phyloP scores from a whole-genome alignment of 768 basidiomycete species.

The Lactarius evosmus region DNA sequence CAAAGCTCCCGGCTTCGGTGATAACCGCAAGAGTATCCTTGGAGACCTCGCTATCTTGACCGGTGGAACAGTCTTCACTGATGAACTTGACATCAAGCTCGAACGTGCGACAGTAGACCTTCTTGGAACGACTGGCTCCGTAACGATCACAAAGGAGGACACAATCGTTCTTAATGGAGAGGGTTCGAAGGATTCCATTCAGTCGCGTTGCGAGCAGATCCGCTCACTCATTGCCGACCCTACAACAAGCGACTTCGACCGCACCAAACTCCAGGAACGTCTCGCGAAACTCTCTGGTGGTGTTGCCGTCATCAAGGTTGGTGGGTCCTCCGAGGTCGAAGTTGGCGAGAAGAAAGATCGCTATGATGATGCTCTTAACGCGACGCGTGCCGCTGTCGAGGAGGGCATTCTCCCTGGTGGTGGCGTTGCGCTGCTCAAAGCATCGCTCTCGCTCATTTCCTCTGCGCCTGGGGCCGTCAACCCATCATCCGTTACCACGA shows the following conservation, averaged over 20 bases:
- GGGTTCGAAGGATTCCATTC: slow-evolving; percentile 85
- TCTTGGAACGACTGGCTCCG: slow-evolving; percentile 86
- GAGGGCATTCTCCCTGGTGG: slow-evolving; percentile 98
- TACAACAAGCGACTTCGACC: slow-evolving; percentile 90
- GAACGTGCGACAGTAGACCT: slow-evolving; percentile 85
- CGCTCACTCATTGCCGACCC: slow-evolving; percentile 76
- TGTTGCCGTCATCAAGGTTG: slow-evolving; percentile 98
- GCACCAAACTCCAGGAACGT: slow-evolving; percentile 92
- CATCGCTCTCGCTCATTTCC: slow-evolving; percentile 65
- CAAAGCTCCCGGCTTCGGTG: slow-evolving; percentile 98
- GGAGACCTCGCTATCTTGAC: slow-evolving; percentile 97
- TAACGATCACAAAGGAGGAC: slow-evolving; percentile 97
- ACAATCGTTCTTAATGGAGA: slow-evolving; percentile 94
- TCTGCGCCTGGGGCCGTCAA: slow-evolving; percentile 32
- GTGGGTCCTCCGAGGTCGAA: slow-evolving; percentile 90
- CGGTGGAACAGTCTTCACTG: slow-evolving; percentile 96
- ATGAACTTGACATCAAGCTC: slow-evolving; percentile 89
- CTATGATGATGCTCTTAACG: slow-evolving; percentile 95
- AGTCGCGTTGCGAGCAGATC: slow-evolving; percentile 94
- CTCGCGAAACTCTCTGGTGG: slow-evolving; percentile 94
- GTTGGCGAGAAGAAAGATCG: slow-evolving; percentile 99
- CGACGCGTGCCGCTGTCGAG: slow-evolving; percentile 97
- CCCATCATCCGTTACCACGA: slow-evolving; percentile 30
- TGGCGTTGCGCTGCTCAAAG: slow-evolving; percentile 89
- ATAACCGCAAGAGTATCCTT: slow-evolving; percentile 98